phyloP scores from a whole-genome alignment of 345 rosid genomes.

The Erysimum cheiranthoides region DNA sequence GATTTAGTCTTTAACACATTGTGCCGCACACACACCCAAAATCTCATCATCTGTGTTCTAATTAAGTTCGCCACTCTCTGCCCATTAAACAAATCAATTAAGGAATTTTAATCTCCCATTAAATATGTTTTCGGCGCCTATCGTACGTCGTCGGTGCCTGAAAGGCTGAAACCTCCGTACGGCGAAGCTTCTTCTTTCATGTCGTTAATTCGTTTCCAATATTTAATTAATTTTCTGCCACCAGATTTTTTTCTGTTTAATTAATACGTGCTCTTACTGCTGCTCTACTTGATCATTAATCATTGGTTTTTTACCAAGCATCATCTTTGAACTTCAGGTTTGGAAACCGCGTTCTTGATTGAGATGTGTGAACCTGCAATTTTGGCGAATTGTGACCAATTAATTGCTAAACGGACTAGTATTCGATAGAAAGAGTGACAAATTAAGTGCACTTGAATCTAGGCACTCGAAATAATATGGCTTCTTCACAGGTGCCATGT shows the following conservation, averaged over 20 bases:
- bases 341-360: too few relatives aligned
- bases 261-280: neutral
- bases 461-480: neutral
- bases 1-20: slow-evolving; percentile 30
- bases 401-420: too few relatives aligned
- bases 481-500: too few relatives aligned
- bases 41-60: slow-evolving; percentile 18
- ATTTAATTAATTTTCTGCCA: slow-evolving; percentile 28
- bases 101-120: slow-evolving; percentile 2
- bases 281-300: neutral
- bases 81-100: slow-evolving; percentile 25
- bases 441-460: neutral
- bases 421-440: neutral
- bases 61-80: slow-evolving; percentile 12
- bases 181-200: slow-evolving; percentile 39
- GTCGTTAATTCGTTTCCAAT: slow-evolving; percentile 20
- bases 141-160: slow-evolving; percentile 44
- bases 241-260: slow-evolving; percentile 1
- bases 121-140: neutral
- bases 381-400: too few relatives aligned
- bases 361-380: too few relatives aligned
- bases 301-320: neutral
- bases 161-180: slow-evolving; percentile 35
- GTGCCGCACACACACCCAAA: slow-evolving; percentile 31
- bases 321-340: too few relatives aligned